Conservation (phyloP, 805 yeast species). For the Ogataea pignaliae region DNA sequence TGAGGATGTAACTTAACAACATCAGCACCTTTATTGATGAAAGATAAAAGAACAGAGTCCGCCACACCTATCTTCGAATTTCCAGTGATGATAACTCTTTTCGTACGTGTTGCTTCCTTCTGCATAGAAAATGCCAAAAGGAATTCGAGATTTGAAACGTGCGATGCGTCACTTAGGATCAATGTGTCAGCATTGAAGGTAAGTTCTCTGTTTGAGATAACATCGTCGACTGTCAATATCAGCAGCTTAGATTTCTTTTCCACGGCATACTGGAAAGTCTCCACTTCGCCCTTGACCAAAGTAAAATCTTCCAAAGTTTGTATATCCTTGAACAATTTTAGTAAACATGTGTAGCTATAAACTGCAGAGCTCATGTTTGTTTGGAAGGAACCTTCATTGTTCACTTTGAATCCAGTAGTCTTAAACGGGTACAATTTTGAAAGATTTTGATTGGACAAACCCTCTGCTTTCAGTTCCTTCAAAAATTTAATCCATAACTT, state of each 20-base stretch:
- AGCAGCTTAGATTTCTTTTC: background rate
- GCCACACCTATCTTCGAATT: conserved; percentile 17
- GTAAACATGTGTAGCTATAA: conserved; percentile 8
- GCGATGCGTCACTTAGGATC: conserved; percentile 31
- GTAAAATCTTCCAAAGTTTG: conserved; percentile 5
- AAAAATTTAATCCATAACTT: conserved; percentile 22
- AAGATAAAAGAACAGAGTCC: conserved; percentile 3
- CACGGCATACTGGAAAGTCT: background rate
- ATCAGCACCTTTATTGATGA: background rate
- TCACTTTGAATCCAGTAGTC: conserved; percentile 21
- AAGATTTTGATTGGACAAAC: conserved; percentile 22
- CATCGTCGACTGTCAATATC: conserved; percentile 4
- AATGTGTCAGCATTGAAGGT: conserved; percentile 25
- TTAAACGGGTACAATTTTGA: conserved; percentile 23
- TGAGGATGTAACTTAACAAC: conserved; percentile 1
- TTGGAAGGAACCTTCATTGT: conserved; percentile 2
- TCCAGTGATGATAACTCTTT: conserved; percentile 33
- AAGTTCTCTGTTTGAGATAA: background rate
- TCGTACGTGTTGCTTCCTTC: conserved; percentile 5
- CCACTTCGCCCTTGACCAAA: background rate
- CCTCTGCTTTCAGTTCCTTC: conserved; percentile 13
- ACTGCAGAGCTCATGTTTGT: conserved; percentile 3
- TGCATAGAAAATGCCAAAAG: conserved; percentile 24
- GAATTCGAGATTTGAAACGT: conserved; percentile 29
- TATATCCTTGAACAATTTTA: conserved; percentile 7